These are phyloP conservation scores for thale cress (Arabidopsis thaliana) DNA, from an alignment of 345 rosid genomes.

Conservation along the genomic window DNA sequence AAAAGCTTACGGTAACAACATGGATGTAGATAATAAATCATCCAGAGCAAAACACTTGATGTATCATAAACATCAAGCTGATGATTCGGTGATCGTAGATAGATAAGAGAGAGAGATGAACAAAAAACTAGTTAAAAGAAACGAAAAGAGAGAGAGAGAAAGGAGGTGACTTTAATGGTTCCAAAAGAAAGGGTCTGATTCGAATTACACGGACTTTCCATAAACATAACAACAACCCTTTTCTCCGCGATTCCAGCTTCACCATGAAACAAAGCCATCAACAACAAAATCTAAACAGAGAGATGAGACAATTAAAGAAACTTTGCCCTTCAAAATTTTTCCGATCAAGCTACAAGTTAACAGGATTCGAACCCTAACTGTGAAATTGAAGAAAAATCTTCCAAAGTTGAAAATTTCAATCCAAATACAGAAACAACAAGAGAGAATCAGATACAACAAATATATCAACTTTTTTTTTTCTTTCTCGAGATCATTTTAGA, in stretches of 20 bases:
- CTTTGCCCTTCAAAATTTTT: background rate
- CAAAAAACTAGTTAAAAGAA: constrained; percentile 6
- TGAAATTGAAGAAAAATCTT: background rate
- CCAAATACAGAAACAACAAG: constrained; percentile 9
- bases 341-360: constrained; percentile 20
- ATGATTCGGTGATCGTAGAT: constrained; percentile 25
- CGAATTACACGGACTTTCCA: constrained; percentile 41
- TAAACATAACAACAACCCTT: constrained; percentile 31
- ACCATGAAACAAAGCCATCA: constrained; percentile 13
- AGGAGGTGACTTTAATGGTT: constrained; percentile 29
- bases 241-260: constrained; percentile 42
- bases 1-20: constrained; percentile 33
- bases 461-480: constrained; percentile 1
- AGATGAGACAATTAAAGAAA: constrained; percentile 17
- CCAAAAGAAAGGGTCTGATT: constrained; percentile 33
- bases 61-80: constrained; percentile 27
- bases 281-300: constrained; percentile 7
- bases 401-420: constrained; percentile 4
- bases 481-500: constrained; percentile 1
- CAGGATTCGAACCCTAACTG: constrained; percentile 17
- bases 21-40: constrained; percentile 28
- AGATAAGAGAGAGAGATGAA: constrained; percentile 17
- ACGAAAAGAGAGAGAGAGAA: constrained; percentile 27
- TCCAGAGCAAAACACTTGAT: constrained; percentile 28
- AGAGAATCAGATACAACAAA: constrained; percentile 21